Evolutionary conservation across 208 protist genomes (phyloP).

Genomic region (Leishmania aethiopica): DNA sequence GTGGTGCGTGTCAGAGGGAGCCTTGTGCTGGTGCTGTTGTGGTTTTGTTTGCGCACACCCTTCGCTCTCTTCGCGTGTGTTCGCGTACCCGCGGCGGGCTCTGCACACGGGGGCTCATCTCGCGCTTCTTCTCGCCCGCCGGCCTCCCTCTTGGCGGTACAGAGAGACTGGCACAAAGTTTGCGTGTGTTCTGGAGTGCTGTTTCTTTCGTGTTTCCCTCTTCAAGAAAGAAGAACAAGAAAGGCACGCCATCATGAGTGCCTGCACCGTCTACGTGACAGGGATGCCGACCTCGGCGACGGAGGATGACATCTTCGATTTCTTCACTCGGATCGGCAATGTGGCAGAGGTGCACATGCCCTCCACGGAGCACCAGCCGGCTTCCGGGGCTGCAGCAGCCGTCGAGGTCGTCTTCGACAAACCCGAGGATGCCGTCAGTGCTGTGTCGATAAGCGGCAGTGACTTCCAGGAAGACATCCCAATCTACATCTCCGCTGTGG

Average conservation of each 20-base stretch:
- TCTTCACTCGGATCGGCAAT: slow-evolving; percentile 67
- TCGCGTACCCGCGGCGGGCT: not conserved
- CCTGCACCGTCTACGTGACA: slow-evolving; percentile 38
- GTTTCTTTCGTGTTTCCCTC: not conserved
- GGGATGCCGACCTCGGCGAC: slow-evolving; percentile 49
- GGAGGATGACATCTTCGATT: slow-evolving; percentile 64
- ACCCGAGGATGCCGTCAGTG: slow-evolving; percentile 27
- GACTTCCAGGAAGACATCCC: slow-evolving; percentile 34
- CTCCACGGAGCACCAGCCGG: not conserved
- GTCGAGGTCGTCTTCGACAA: slow-evolving; percentile 33
- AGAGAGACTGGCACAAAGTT: too few relatives aligned
- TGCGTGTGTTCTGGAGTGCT: not conserved
- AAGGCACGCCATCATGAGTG: slow-evolving; percentile 11
- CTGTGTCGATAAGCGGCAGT: slow-evolving; percentile 40
- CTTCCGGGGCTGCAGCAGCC: not conserved
- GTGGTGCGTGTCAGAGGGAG: not conserved
- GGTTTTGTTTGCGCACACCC: not conserved
- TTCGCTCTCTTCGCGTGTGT: not conserved
- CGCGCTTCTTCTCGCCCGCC: not conserved
- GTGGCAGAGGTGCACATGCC: slow-evolving; percentile 48
- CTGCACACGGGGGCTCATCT: not conserved
- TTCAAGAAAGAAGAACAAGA: not conserved
- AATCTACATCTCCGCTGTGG: slow-evolving; percentile 28
- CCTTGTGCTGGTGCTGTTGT: not conserved
- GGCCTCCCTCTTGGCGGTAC: not conserved